Base-by-base conservation (phyloP, 306 rosid species). In the Bauhinia variegata region DNA sequence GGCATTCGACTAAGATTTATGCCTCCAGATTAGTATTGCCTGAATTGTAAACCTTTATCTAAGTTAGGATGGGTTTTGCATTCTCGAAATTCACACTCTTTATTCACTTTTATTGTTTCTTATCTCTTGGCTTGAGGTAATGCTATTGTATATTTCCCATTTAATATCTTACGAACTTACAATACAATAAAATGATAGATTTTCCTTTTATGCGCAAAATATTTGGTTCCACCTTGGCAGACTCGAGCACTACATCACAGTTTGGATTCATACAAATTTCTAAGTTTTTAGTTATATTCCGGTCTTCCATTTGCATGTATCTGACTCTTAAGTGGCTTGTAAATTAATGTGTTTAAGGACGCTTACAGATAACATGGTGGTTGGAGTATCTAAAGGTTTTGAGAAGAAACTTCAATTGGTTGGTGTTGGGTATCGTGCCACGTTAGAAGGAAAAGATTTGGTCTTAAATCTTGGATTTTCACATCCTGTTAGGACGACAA, bases 351-450 rank as follows among this genome's bases (percentile, higher is more conserved):
- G 32, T 52, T 71, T 70, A 90, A 90, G 97, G 92, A 93, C 97
- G 0, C 96, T 90, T 15, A 90, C 92, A 13, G 90, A 88, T 85
- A 92, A 92, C 79, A 72, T 92, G 87, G 91, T 92, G 62, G 80
- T 86, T 60, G 99, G 99, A 77, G 99, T 93, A 31, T 93, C 99
- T n/a, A 86, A 83, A 80, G 99, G 99, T 58, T 93, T 93, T 1
- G 97, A 93, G 60, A 93, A 93, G 91, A 89, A 80, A 75, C 95
- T 93, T 58, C 97, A 88, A 65, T 66, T 93, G 77, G 13, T 93
- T 7, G 99, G 99, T n/a, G 97, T 93, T 0, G 99, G 98, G 38
- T 92, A 92, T 83, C 96, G 96, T 81, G 98, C 98, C 2, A 70
- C 13, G 47, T 13, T 95, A 73, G 99, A 95, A 79, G 97, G 92